These are phyloP conservation scores for Bipolaris bicolor DNA, from an alignment of 2,329 filamentous ascomycete species.

Conservation along the genomic window DNA sequence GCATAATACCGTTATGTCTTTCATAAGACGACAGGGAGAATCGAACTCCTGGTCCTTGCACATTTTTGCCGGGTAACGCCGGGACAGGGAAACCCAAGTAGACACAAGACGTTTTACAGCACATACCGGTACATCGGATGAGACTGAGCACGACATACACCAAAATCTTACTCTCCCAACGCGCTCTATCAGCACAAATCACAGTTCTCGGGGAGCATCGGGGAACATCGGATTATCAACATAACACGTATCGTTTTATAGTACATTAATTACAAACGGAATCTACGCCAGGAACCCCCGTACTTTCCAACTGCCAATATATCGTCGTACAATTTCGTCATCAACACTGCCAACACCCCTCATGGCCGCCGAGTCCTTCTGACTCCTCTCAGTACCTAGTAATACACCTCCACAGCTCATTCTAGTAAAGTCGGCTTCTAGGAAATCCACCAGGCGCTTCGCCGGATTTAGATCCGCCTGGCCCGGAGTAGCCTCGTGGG, in stretches of 20 bases:
- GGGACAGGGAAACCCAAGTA: too few species aligned
- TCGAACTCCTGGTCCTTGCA: too few species aligned
- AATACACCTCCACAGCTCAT: constrained; percentile 57
- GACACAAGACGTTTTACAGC: too few species aligned
- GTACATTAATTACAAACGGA: neutral
- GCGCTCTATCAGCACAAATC: too few species aligned
- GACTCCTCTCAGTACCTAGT: constrained; percentile 45
- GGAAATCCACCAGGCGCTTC: constrained; percentile 39
- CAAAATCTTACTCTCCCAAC: too few species aligned
- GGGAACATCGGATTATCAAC: too few species aligned
- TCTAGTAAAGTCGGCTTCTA: constrained; percentile 45
- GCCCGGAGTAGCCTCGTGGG: constrained; percentile 3
- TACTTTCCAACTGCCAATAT: constrained; percentile 16
- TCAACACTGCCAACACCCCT: constrained; percentile 17
- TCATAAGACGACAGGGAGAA: too few species aligned
- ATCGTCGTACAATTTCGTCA: constrained; percentile 12
- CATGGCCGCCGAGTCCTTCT: constrained; percentile 49
- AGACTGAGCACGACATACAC: too few species aligned
- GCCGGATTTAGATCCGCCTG: constrained; percentile 40
- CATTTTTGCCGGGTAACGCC: too few species aligned
- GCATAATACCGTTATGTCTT: too few species aligned
- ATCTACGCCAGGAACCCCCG: constrained; percentile 7
- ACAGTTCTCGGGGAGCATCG: too few species aligned
- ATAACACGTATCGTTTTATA: neutral
- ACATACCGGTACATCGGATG: too few species aligned